These are phyloP conservation scores for Colletotrichum kahawae DNA, from an alignment of 2,329 filamentous ascomycete genomes.

Conservation along the genomic window DNA sequence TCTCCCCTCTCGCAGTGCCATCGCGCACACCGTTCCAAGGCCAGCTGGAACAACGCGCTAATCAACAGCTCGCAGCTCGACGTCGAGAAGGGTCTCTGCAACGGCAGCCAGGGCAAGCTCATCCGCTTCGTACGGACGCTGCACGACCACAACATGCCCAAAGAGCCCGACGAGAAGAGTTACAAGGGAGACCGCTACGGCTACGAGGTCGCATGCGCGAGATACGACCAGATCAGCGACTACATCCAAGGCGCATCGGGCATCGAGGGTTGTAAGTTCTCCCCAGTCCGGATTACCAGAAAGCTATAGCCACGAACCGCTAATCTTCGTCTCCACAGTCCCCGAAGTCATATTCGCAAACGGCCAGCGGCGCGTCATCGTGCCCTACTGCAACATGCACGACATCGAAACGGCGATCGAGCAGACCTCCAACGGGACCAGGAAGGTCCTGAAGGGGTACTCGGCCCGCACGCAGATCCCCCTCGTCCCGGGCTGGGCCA, in stretches of 20 bases:
- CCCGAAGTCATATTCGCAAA: background rate
- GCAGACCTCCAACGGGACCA: background rate
- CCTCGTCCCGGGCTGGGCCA: constrained; percentile 63
- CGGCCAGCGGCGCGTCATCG: background rate
- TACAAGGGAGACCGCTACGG: background rate
- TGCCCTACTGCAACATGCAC: background rate
- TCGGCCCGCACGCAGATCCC: constrained; percentile 65
- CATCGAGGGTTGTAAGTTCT: background rate
- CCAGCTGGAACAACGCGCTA: background rate
- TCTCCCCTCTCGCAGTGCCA: background rate
- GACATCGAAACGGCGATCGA: background rate
- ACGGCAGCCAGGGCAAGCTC: constrained; percentile 3
- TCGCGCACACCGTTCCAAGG: background rate
- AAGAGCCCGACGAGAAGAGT: background rate
- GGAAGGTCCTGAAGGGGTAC: constrained; percentile 31
- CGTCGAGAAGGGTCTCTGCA: background rate
- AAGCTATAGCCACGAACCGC: background rate
- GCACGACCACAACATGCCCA: constrained; percentile 36
- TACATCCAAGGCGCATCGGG: background rate
- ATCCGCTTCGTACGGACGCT: background rate
- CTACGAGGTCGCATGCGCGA: background rate
- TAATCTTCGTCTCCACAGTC: background rate
- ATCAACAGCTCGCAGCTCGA: background rate
- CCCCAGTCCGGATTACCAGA: background rate
- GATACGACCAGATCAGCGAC: background rate